Evolutionary conservation across 2,329 filamentous ascomycete genomes (phyloP).

Genomic region (Trichoderma simmonsii): DNA sequence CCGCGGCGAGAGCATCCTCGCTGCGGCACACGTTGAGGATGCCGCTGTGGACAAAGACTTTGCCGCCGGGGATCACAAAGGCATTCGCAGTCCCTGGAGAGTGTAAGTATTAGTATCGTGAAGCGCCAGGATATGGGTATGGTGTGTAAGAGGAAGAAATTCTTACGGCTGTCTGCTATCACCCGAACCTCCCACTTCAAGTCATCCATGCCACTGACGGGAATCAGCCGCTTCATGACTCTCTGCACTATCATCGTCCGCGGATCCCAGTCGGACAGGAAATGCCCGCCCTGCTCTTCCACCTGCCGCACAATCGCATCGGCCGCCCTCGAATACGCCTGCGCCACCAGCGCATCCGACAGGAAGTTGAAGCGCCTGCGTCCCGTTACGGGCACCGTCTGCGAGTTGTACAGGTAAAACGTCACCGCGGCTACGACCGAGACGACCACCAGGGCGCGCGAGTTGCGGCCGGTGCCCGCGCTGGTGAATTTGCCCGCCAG

Average conservation of each 20-base stretch:
- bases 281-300: slow-evolving; percentile 47
- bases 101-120: not conserved
- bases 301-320: slow-evolving; percentile 50
- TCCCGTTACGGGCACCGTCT: slow-evolving; percentile 70
- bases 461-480: slow-evolving; percentile 30
- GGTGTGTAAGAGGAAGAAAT: not conserved
- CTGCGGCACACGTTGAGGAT: slow-evolving; percentile 64
- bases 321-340: slow-evolving; percentile 30
- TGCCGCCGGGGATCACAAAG: slow-evolving; percentile 74
- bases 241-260: slow-evolving; percentile 55
- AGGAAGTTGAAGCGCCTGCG: slow-evolving; percentile 68
- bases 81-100: slow-evolving; percentile 58
- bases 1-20: slow-evolving; percentile 69
- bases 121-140: not conserved
- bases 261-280: slow-evolving; percentile 59
- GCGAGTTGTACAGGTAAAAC: slow-evolving; percentile 67
- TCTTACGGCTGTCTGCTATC: slow-evolving; percentile 60
- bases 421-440: slow-evolving; percentile 43
- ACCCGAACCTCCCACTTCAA: slow-evolving; percentile 70
- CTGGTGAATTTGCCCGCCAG: slow-evolving; percentile 27
- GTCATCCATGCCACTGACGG: slow-evolving; percentile 58
- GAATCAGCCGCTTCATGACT: slow-evolving; percentile 65
- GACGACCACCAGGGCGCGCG: slow-evolving; percentile 38
- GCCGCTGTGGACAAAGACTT: slow-evolving; percentile 76
- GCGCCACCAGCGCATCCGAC: slow-evolving; percentile 56